A percentile compares a stretch with the other conserved stretches of the same genome.
These are phyloP conservation scores for Microcyclospora pomicola DNA, from an alignment of 2,329 filamentous ascomycete species.

Conservation along the genomic window DNA sequence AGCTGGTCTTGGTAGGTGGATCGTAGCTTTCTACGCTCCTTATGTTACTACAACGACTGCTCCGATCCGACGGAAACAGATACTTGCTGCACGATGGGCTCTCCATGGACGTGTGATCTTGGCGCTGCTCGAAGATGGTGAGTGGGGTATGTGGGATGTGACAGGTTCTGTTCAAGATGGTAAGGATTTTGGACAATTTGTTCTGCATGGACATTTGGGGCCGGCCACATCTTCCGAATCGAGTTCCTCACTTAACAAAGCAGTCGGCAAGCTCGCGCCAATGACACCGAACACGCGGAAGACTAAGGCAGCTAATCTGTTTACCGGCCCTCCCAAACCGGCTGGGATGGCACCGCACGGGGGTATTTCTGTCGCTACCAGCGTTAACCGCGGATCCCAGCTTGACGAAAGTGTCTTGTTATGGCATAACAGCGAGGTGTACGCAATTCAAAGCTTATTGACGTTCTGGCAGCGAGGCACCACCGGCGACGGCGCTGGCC, in stretches of 20 bases:
- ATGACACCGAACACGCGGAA: conserved; percentile 39
- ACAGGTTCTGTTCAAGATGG: conserved; percentile 4
- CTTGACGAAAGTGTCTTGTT: conserved; percentile 33
- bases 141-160: conserved; percentile 41
- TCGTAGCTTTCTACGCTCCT: conserved; percentile 16
- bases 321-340: conserved; percentile 26
- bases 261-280: conserved; percentile 28
- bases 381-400: conserved; percentile 18
- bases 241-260: conserved; percentile 14
- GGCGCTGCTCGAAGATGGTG: conserved; percentile 35
- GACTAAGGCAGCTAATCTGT: conserved; percentile 31
- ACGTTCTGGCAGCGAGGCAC: conserved; percentile 32
- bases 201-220: conserved; percentile 18
- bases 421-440: conserved; percentile 33
- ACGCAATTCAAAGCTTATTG: conserved; percentile 31
- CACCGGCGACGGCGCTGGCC: conserved; percentile 14
- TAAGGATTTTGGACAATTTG: conserved; percentile 15
- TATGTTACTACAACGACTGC: conserved; percentile 11
- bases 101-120: conserved; percentile 32
- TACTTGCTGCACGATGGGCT: conserved; percentile 37
- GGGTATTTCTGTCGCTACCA: conserved; percentile 28
- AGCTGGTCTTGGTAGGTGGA: conserved; percentile 13
- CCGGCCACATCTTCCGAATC: not conserved
- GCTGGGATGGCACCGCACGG: conserved; percentile 23
- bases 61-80: conserved; percentile 30